A percentile compares a stretch with the other conserved stretches of the same genome.
These are phyloP conservation scores for Taphrina wiesneri DNA, from an alignment of 1,139 yeast genomes.

Conservation along the genomic window DNA sequence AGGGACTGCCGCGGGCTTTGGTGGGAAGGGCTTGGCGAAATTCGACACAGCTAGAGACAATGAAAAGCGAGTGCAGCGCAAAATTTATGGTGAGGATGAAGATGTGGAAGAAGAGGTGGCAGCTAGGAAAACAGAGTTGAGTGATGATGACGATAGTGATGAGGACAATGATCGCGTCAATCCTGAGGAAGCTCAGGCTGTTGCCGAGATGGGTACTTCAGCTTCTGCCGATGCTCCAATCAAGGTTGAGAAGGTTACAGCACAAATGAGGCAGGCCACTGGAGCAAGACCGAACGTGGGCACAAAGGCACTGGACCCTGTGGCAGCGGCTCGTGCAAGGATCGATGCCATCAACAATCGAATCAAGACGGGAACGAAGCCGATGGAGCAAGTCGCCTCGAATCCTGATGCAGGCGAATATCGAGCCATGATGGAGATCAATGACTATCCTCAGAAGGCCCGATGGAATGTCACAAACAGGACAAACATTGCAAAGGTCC, in stretches of 20 bases:
- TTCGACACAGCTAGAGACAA: constrained; percentile 68
- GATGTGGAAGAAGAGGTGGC: constrained; percentile 43
- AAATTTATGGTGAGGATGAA: constrained; percentile 48
- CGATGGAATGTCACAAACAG: constrained; percentile 80
- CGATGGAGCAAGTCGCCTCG: constrained; percentile 51
- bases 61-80: constrained; percentile 56
- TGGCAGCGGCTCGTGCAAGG: constrained; percentile 36
- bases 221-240: constrained; percentile 37
- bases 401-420: constrained; percentile 63
- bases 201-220: constrained; percentile 36
- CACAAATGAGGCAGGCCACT: constrained; percentile 6
- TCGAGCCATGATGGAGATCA: constrained; percentile 72
- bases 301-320: constrained; percentile 31
- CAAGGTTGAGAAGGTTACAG: constrained; percentile 38
- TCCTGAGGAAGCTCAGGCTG: constrained; percentile 38
- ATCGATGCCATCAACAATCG: constrained; percentile 38
- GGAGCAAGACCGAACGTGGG: constrained; percentile 13
- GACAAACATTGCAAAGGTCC: constrained; percentile 63
- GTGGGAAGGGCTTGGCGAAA: constrained; percentile 88
- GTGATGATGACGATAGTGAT: constrained; percentile 39
- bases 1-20: constrained; percentile 71
- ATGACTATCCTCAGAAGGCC: constrained; percentile 78
- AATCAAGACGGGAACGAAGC: constrained; percentile 37
- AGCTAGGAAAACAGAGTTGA: constrained; percentile 41
- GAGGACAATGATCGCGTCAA: constrained; percentile 25